A percentile compares a stretch with the other conserved stretches of the same genome.
These are phyloP conservation scores for Zygosaccharomyces gambellarensis DNA, from an alignment of 805 yeast genomes.

Conservation along the genomic window DNA sequence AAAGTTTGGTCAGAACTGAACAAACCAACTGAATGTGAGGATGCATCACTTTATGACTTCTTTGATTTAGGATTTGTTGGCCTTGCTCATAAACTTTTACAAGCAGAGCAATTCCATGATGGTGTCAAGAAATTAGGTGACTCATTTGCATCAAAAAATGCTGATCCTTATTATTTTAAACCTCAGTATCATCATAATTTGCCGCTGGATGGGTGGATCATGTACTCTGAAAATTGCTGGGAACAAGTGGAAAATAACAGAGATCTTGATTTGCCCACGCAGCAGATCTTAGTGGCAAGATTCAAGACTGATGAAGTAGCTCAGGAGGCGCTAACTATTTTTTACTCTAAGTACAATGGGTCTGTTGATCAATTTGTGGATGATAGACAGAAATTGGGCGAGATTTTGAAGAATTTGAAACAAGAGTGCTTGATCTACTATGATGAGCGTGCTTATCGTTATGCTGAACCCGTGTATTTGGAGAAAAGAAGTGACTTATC, in stretches of 20 bases:
- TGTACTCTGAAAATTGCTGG: constrained; percentile 91
- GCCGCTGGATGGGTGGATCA: constrained; percentile 94
- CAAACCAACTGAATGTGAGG: constrained; percentile 63
- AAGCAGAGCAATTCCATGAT: constrained; percentile 59
- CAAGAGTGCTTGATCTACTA: constrained; percentile 46
- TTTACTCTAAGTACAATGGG: constrained; percentile 36
- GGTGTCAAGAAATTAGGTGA: constrained; percentile 64
- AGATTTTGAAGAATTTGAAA: constrained; percentile 41
- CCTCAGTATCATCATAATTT: constrained; percentile 73
- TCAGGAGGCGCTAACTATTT: constrained; percentile 44
- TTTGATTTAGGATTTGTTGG: constrained; percentile 82
- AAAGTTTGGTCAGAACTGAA: constrained; percentile 73
- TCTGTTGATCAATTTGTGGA: constrained; percentile 29
- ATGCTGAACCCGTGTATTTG: constrained; percentile 58
- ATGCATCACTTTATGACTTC: constrained; percentile 60
- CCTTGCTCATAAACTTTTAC: constrained; percentile 79
- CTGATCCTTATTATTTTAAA: constrained; percentile 45
- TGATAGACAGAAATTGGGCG: constrained; percentile 38
- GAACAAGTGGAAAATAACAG: constrained; percentile 87
- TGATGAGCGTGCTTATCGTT: constrained; percentile 73
- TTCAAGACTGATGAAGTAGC: constrained; percentile 91
- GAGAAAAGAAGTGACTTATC: constrained; percentile 52
- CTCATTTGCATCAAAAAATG: constrained; percentile 40
- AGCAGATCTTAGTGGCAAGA: constrained; percentile 89
- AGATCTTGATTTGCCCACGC: constrained; percentile 94